A percentile compares a stretch with the other conserved stretches of the same genome.
These are phyloP conservation scores for Fusarium secorum DNA, from an alignment of 2,329 filamentous ascomycete species.

Conservation along the genomic window DNA sequence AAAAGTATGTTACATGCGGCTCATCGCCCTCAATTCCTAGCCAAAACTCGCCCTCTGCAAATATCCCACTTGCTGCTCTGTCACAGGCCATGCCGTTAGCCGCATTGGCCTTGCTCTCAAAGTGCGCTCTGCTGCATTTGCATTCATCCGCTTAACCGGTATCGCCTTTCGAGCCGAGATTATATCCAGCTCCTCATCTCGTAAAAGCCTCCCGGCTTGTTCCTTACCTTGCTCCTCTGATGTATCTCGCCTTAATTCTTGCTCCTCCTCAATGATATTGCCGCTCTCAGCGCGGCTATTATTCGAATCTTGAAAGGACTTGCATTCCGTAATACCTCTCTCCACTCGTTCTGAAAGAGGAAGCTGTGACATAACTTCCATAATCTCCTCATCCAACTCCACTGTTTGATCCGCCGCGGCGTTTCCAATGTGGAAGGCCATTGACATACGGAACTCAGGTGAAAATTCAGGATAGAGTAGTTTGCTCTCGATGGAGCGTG, in stretches of 20 bases:
- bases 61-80: slow-evolving; percentile 24
- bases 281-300: background rate
- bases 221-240: background rate
- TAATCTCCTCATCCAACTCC: slow-evolving; percentile 37
- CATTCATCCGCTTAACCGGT: slow-evolving; percentile 14
- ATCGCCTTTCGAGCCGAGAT: background rate
- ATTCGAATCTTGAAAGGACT: slow-evolving; percentile 5
- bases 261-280: background rate
- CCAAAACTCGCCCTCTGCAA: slow-evolving; percentile 16
- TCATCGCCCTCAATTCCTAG: slow-evolving; percentile 9
- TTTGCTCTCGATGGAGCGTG: slow-evolving; percentile 47
- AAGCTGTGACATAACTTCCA: slow-evolving; percentile 8
- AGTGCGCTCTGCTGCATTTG: background rate
- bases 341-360: background rate
- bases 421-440: slow-evolving; percentile 42
- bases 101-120: slow-evolving; percentile 18
- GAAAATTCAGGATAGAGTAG: slow-evolving; percentile 45
- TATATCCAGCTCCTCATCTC: background rate
- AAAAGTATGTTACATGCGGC: slow-evolving; percentile 23
- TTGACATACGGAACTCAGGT: slow-evolving; percentile 41
- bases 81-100: slow-evolving; percentile 30
- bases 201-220: background rate
- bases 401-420: slow-evolving; percentile 31
- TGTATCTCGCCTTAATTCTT: background rate
- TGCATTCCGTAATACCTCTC: slow-evolving; percentile 18